These are phyloP conservation scores for Vachellia collinsii DNA, from an alignment of 306 rosid species.

Conservation along the genomic window DNA sequence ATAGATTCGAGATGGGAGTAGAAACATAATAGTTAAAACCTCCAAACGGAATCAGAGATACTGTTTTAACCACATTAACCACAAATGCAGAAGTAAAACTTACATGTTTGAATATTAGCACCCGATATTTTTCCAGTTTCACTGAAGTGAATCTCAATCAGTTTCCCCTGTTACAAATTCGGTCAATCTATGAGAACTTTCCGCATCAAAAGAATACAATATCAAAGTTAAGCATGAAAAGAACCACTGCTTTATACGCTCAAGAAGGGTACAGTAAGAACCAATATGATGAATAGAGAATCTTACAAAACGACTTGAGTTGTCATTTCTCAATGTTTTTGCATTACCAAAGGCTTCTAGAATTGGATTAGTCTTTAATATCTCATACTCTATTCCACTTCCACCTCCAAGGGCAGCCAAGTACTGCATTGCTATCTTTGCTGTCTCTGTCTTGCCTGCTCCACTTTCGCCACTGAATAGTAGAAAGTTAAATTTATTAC, in stretches of 20 bases:
- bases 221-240: background rate
- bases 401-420: slow-evolving; percentile 86
- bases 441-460: slow-evolving; percentile 83
- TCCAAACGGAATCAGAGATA: slow-evolving; percentile 9
- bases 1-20: slow-evolving; percentile 16
- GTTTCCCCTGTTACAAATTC: slow-evolving; percentile 63
- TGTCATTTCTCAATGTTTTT: slow-evolving; percentile 78
- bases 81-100: slow-evolving; percentile 39
- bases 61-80: slow-evolving; percentile 19
- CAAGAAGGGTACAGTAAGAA: slow-evolving; percentile 12
- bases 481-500: slow-evolving; percentile 8
- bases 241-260: slow-evolving; percentile 10
- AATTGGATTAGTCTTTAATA: slow-evolving; percentile 76
- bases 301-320: slow-evolving; percentile 85
- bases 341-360: slow-evolving; percentile 85
- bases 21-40: slow-evolving; percentile 42
- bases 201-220: background rate
- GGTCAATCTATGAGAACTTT: slow-evolving; percentile 29
- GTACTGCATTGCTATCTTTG: slow-evolving; percentile 81
- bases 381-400: slow-evolving; percentile 76
- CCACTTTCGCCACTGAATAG: slow-evolving; percentile 77
- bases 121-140: slow-evolving; percentile 81
- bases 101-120: slow-evolving; percentile 80
- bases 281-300: slow-evolving; percentile 17
- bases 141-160: slow-evolving; percentile 75